Percentiles rank a stretch among this genome's conserved stretches.
These are phyloP conservation scores for Salix koriyanagi DNA, from an alignment of 345 rosid genomes.

Conservation along the genomic window DNA sequence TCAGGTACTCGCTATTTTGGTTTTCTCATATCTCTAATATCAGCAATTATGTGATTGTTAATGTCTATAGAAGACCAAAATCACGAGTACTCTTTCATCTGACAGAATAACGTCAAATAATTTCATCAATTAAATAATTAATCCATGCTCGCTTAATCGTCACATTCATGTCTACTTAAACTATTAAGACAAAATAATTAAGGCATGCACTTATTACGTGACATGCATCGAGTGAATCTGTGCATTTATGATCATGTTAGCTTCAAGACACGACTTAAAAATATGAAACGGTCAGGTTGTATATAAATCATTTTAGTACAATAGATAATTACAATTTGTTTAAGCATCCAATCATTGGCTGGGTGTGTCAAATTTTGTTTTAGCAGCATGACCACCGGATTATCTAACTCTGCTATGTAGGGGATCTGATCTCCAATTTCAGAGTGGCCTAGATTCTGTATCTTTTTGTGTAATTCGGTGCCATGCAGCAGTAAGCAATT, in stretches of 20 bases:
- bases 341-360: background rate
- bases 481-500: background rate
- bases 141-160: background rate
- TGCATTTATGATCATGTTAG: background rate
- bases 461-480: background rate
- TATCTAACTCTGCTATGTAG: background rate
- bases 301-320: background rate
- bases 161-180: background rate
- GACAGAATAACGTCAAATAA: background rate
- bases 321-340: background rate
- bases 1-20: slow-evolving; percentile 5
- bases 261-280: background rate
- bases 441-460: background rate
- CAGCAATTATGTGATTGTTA: background rate
- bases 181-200: background rate
- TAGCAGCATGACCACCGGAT: background rate
- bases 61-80: background rate
- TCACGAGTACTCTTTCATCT: background rate
- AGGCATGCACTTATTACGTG: background rate
- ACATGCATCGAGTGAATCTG: background rate
- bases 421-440: background rate
- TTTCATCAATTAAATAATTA: background rate
- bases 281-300: background rate
- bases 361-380: background rate
- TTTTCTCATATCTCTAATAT: too few relatives aligned